Percentiles rank a stretch among this genome's conserved stretches.
Conservation (phyloP, 352 stramenopile genomes). For the Globisporangium camurandrum region DNA sequence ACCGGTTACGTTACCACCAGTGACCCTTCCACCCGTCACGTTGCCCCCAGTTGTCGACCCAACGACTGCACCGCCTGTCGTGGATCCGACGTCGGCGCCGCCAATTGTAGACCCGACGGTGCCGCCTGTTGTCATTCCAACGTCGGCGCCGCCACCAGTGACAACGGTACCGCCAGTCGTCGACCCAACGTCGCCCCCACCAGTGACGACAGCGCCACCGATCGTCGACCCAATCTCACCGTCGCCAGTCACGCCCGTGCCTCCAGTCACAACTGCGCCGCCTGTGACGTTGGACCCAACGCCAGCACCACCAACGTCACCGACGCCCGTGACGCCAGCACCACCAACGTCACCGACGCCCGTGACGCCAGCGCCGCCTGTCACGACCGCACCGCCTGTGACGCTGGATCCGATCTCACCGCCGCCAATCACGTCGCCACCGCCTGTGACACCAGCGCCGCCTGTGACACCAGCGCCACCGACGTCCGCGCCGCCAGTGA, state of each 20-base stretch:
- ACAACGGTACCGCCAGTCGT: slow-evolving; percentile 6
- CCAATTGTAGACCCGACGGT: not conserved
- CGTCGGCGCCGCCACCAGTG: not conserved
- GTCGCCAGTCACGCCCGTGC: not conserved
- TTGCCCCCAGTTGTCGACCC: not conserved
- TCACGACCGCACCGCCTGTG: slow-evolving; percentile 2
- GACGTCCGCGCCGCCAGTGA: not conserved
- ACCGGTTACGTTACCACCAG: not conserved
- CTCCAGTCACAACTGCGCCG: slow-evolving; percentile 1
- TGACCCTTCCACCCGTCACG: not conserved
- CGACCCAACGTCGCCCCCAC: not conserved
- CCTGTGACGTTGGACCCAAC: slow-evolving; percentile 6
- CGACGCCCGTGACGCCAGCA: not conserved
- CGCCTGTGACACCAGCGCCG: slow-evolving; percentile 12
- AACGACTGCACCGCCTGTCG: slow-evolving; percentile 2
- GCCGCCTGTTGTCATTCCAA: not conserved
- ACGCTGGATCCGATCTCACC: not conserved
- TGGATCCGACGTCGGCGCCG: not conserved
- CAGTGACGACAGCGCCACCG: not conserved
- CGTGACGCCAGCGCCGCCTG: slow-evolving; percentile 1
- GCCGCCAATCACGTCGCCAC: slow-evolving; percentile 1
- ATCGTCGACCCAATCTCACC: not conserved
- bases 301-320: not conserved
- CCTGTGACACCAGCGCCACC: slow-evolving; percentile 4
- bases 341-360: slow-evolving; percentile 1